Conservation (phyloP, 306 rosid species). For the Morella rubra region DNA sequence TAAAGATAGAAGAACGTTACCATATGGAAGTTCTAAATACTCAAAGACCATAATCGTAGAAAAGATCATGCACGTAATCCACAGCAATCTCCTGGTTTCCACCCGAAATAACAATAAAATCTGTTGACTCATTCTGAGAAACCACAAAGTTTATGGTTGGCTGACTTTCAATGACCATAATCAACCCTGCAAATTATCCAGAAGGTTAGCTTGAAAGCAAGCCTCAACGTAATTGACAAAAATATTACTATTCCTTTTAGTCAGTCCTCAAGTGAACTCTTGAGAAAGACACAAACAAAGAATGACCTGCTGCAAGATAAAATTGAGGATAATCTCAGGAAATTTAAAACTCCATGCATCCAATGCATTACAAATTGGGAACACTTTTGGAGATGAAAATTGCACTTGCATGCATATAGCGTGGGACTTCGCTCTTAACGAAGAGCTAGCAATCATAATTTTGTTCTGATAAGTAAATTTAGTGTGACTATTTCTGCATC, state of each 20-base stretch:
- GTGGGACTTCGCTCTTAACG: not conserved
- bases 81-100: constrained; percentile 52
- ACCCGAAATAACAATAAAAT: constrained; percentile 44
- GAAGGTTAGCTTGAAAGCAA: constrained; percentile 10
- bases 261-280: not conserved
- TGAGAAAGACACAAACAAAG: no score
- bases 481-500: not conserved
- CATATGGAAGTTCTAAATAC: constrained; percentile 67
- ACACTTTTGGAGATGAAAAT: not conserved
- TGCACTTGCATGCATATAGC: not conserved
- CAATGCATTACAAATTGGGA: not conserved
- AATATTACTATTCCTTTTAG: not conserved
- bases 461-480: not conserved
- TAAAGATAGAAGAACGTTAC: constrained; percentile 44
- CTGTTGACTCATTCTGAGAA: constrained; percentile 54
- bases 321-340: not conserved
- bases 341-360: not conserved
- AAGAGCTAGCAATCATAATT: not conserved
- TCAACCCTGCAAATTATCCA: constrained; percentile 32
- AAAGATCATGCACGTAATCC: constrained; percentile 52
- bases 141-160: constrained; percentile 1
- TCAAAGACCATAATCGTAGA: constrained; percentile 52
- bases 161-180: constrained; percentile 32
- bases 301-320: not conserved
- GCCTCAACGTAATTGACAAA: not conserved